Conservation (phyloP, 2,329 filamentous ascomycete species). For the Oidium heveae region DNA sequence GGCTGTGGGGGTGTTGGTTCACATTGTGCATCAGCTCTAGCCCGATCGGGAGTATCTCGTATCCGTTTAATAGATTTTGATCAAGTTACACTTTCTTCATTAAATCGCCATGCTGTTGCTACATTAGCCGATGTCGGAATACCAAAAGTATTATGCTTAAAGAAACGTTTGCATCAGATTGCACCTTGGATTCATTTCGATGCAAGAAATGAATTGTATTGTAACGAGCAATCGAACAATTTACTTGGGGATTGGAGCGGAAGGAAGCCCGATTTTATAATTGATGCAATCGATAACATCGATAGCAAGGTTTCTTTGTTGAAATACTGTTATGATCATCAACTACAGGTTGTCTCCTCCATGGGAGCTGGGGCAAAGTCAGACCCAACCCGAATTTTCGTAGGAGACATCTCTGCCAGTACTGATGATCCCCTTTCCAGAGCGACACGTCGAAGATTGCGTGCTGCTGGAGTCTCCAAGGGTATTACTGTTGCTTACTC, state of each 20-base stretch:
- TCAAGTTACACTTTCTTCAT: conserved; percentile 78
- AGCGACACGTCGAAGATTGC: conserved; percentile 55
- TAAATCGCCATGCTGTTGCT: conserved; percentile 90
- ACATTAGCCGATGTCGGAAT: conserved; percentile 84
- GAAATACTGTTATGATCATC: conserved; percentile 59
- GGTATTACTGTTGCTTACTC: conserved; percentile 88
- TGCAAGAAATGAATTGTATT: conserved; percentile 62
- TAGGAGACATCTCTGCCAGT: conserved; percentile 74
- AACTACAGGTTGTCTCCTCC: conserved; percentile 64
- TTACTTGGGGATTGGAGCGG: conserved; percentile 45
- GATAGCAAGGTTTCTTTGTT: conserved; percentile 83
- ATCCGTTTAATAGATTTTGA: conserved; percentile 89
- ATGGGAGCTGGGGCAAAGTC: conserved; percentile 97
- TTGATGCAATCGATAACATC: conserved; percentile 97
- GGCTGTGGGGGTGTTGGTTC: conserved; percentile 89
- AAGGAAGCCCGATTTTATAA: conserved; percentile 56
- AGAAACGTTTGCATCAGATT: conserved; percentile 58
- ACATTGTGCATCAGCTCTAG: conserved; percentile 65
- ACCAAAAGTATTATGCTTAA: conserved; percentile 70
- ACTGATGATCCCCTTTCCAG: conserved; percentile 76
- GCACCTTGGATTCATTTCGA: conserved; percentile 85
- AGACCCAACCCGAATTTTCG: conserved; percentile 54
- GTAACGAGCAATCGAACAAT: conserved; percentile 33
- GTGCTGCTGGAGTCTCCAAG: conserved; percentile 44
- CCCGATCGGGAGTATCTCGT: conserved; percentile 69